Conservation (phyloP, 768 basidiomycete species). For the Tylopilus intermedius region DNA sequence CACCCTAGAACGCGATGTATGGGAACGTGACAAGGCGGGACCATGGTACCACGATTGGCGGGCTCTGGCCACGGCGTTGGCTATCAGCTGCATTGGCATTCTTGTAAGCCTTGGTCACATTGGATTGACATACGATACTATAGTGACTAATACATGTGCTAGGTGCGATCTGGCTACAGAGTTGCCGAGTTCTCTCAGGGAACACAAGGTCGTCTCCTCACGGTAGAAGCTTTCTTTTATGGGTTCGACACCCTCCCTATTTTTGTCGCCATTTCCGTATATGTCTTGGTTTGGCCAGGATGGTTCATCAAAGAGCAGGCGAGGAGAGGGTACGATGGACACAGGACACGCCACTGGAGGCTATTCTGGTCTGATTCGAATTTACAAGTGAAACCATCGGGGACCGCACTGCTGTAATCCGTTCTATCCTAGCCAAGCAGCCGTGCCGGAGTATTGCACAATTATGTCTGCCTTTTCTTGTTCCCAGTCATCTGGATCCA, state of each 20-base stretch:
- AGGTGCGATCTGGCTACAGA: conserved; percentile 64
- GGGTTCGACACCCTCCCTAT: conserved; percentile 63
- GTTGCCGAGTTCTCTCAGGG: conserved; percentile 62
- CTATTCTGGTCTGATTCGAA: too few relatives aligned
- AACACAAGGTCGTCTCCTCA: conserved; percentile 51
- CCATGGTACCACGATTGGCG: conserved; percentile 58
- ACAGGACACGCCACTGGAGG: too few relatives aligned
- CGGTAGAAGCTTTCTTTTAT: conserved; percentile 60
- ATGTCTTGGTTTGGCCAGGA: conserved; percentile 38
- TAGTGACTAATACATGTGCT: neutral
- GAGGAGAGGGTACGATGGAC: neutral
- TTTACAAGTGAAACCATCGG: too few relatives aligned
- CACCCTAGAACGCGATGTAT: conserved; percentile 30
- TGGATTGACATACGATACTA: too few relatives aligned
- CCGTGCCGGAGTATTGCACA: too few relatives aligned
- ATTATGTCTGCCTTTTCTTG: too few relatives aligned
- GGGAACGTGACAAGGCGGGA: conserved; percentile 34
- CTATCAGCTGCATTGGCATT: conserved; percentile 58
- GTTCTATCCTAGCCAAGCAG: too few relatives aligned
- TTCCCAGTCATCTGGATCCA: too few relatives aligned
- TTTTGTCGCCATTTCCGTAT: conserved; percentile 53
- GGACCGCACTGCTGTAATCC: too few relatives aligned
- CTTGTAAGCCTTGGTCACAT: conserved; percentile 18
- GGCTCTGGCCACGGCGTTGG: conserved; percentile 28
- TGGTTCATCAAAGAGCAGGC: conserved; percentile 35